Percentiles rank a stretch among this genome's conserved stretches.
Conservation (phyloP, 768 basidiomycete species). For the Dentipellis fragilis region DNA sequence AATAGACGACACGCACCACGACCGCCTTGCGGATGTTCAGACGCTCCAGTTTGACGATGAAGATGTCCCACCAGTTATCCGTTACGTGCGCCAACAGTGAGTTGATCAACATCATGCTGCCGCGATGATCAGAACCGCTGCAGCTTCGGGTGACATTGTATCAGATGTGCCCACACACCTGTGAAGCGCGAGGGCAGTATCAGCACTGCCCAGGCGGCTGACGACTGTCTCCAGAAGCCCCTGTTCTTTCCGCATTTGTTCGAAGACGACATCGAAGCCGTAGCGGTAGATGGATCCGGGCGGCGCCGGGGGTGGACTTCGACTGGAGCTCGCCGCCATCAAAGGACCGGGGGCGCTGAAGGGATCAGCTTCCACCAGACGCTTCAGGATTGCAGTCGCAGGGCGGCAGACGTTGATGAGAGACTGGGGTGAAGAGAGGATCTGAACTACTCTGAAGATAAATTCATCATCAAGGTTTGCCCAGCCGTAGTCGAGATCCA, state of each 20-base stretch:
- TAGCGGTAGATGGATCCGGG: conserved; percentile 72
- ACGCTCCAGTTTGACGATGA: conserved; percentile 63
- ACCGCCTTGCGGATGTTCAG: conserved; percentile 76
- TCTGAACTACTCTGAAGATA: conserved; percentile 68
- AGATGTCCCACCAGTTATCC: conserved; percentile 70
- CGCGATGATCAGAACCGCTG: conserved; percentile 6
- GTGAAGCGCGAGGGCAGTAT: conserved; percentile 77
- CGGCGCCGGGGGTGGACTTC: conserved; percentile 36
- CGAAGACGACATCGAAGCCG: conserved; percentile 77
- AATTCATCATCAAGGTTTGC: conserved; percentile 59
- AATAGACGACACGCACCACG: conserved; percentile 41
- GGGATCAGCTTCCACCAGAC: conserved; percentile 82
- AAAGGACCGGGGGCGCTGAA: conserved; percentile 50
- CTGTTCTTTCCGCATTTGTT: conserved; percentile 68
- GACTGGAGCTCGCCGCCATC: conserved; percentile 47
- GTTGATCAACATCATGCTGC: conserved; percentile 84
- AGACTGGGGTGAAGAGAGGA: conserved; percentile 63
- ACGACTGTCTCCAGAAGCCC: conserved; percentile 77
- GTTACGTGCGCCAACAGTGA: conserved; percentile 74
- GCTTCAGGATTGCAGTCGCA: conserved; percentile 82
- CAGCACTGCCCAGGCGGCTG: conserved; percentile 64
- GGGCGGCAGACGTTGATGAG: conserved; percentile 88
- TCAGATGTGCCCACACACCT: conserved; percentile 35
- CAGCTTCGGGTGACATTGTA: conserved; percentile 2
- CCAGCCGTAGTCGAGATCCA: conserved; percentile 85